These are phyloP conservation scores for Miamiensis avidus DNA, from an alignment of 169 alveolate species.

Conservation along the genomic window DNA sequence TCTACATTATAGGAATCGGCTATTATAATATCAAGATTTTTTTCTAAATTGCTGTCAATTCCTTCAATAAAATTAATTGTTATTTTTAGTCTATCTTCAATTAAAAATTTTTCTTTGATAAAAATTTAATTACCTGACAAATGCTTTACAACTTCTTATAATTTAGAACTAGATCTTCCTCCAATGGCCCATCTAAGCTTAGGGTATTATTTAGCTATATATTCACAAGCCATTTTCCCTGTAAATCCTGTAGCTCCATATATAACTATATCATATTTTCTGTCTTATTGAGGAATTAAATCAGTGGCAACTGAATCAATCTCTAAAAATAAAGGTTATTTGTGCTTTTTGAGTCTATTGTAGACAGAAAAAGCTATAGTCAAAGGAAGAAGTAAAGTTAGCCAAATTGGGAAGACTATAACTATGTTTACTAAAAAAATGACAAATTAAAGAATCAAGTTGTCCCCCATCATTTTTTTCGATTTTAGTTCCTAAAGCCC, in stretches of 20 bases:
- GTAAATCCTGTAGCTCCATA: not conserved
- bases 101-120: no score
- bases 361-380: no score
- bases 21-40: not conserved
- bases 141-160: no score
- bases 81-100: no score
- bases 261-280: not conserved
- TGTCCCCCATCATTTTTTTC: no score
- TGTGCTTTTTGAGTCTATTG: not conserved
- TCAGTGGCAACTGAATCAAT: not conserved
- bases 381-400: not conserved
- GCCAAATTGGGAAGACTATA: not conserved
- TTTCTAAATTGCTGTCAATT: not conserved
- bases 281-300: not conserved
- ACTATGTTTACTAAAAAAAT: not conserved
- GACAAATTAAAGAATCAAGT: no score
- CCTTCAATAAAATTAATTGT: not conserved
- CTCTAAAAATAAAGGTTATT: not conserved
- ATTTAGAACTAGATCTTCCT: not conserved
- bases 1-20: not conserved
- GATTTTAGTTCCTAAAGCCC: no score
- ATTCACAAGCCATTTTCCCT: not conserved
- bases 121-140: no score
- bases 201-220: not conserved
- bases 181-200: not conserved